Base-by-base conservation (phyloP, 2,329 filamentous ascomycete genomes). In the Pseudogymnoascus sp. region DNA sequence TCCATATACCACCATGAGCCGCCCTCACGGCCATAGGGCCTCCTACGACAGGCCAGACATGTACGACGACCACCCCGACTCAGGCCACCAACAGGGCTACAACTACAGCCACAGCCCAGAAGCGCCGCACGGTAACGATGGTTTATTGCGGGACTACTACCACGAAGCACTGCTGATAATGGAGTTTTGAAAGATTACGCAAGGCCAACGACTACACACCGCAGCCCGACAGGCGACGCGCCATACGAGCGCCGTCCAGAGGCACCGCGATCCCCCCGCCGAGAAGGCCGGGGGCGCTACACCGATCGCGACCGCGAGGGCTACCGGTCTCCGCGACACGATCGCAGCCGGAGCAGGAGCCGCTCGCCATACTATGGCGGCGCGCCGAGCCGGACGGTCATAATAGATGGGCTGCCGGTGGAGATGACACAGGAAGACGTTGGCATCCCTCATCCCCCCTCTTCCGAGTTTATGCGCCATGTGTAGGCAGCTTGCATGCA, bases 341-440 rank as follows among this genome's bases (percentile, higher is more conserved):
- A 60, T 2, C 16, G 54, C 7, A 54, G 62, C 9, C 58, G 66
- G 54, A 65, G 65, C 33, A 65, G 68, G 63, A 73, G 70, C 59
- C 58, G 62, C 36, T 72, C 70, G 14, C 71, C 69, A 47, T 69
- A 70, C 43, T 70, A 65, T 65, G 60, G 50, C 33, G 35, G 60
- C 9, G 65, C 69, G 57, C 79, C 79, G 33, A 80, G 75, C 65
- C 76, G 80, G 64, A 82, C 79, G 35, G 74, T 84, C 59, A 81
- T 84, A 60, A 73, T 85, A 43, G 81, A 85, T 67, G 80, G 81
- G 60, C 67, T 84, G 61, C 79, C 80, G 33, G 69, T 73, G 62
- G 76, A 77, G 61, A 73, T 81, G 63, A 77, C 78, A 62, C 74
- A 79, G 70, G 75, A 76, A 70, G 79, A 82, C 73, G 81, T 83